Conservation (phyloP, 129 eudicot species). For the Flaveria ramosissima region DNA sequence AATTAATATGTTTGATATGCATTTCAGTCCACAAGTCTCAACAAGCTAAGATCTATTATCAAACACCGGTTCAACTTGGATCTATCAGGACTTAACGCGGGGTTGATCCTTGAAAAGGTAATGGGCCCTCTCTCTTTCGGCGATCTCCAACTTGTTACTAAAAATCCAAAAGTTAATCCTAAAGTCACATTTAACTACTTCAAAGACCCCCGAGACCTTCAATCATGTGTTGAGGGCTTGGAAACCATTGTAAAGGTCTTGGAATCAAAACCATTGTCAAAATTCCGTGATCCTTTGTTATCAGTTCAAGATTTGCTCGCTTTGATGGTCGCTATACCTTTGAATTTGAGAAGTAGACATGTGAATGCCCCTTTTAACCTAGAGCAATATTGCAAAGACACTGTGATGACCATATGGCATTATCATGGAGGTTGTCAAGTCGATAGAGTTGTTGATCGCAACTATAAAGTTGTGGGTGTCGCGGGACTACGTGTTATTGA, state of each 20-base stretch:
- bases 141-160: slow-evolving; percentile 45
- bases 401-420: slow-evolving; percentile 94
- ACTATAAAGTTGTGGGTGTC: slow-evolving; percentile 64
- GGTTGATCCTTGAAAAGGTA: slow-evolving; percentile 68
- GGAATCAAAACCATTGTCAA: slow-evolving; percentile 49
- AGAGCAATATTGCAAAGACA: slow-evolving; percentile 70
- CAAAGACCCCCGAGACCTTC: slow-evolving; percentile 62
- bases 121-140: slow-evolving; percentile 73
- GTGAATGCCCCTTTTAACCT: slow-evolving; percentile 35
- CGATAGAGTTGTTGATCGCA: slow-evolving; percentile 59
- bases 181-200: slow-evolving; percentile 77
- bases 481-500: slow-evolving; percentile 69
- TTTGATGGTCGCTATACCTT: slow-evolving; percentile 49
- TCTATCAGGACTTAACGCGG: slow-evolving; percentile 42
- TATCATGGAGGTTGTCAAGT: slow-evolving; percentile 97
- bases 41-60: slow-evolving; percentile 14
- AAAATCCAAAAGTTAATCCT: slow-evolving; percentile 62
- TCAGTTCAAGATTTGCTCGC: slow-evolving; percentile 38
- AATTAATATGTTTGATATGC: background rate
- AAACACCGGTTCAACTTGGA: slow-evolving; percentile 19
- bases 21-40: slow-evolving; percentile 20
- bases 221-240: slow-evolving; percentile 74
- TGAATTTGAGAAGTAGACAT: slow-evolving; percentile 53
- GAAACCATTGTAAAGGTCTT: slow-evolving; percentile 52
- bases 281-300: slow-evolving; percentile 49